These are phyloP conservation scores for Austroboletus eburneus DNA, from an alignment of 768 basidiomycete genomes.

Conservation along the genomic window DNA sequence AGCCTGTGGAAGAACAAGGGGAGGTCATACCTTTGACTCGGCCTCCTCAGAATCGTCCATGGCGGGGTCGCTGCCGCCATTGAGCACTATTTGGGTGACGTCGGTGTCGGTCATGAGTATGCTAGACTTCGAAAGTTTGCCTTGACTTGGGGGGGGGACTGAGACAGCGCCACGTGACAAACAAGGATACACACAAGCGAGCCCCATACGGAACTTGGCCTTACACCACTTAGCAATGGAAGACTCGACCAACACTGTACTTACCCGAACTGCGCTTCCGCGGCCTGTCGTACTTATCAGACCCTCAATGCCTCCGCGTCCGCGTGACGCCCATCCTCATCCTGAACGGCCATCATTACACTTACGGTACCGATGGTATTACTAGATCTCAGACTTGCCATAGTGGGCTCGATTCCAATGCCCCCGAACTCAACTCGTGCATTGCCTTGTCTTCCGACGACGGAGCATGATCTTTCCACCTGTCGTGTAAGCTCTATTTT, in stretches of 20 bases:
- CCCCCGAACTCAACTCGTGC: constrained; percentile 18
- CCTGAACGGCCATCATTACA: constrained; percentile 28
- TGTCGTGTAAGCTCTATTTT: constrained; percentile 15
- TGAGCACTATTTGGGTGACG: constrained; percentile 38
- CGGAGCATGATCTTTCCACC: constrained; percentile 22
- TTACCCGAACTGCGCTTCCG: background rate
- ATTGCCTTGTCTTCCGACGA: constrained; percentile 17
- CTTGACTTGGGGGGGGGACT: constrained; percentile 2
- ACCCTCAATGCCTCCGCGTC: constrained; percentile 16
- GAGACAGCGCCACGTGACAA: constrained; percentile 23
- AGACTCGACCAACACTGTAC: background rate
- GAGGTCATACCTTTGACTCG: constrained; percentile 49
- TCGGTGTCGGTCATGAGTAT: constrained; percentile 51
- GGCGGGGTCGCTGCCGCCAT: constrained; percentile 23
- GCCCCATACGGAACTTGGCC: background rate
- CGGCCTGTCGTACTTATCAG: constrained; percentile 3
- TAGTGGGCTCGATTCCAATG: constrained; percentile 13
- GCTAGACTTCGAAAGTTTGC: constrained; percentile 24
- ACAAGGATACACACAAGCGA: constrained; percentile 25
- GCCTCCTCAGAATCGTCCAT: constrained; percentile 62
- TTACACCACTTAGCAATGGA: background rate
- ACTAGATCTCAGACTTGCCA: constrained; percentile 19
- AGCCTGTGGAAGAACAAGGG: constrained; percentile 6
- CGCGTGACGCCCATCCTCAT: constrained; percentile 22
- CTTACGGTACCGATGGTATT: constrained; percentile 30